These are phyloP conservation scores for Fusarium avenaceum DNA, from an alignment of 2,329 filamentous ascomycete species.

Conservation along the genomic window DNA sequence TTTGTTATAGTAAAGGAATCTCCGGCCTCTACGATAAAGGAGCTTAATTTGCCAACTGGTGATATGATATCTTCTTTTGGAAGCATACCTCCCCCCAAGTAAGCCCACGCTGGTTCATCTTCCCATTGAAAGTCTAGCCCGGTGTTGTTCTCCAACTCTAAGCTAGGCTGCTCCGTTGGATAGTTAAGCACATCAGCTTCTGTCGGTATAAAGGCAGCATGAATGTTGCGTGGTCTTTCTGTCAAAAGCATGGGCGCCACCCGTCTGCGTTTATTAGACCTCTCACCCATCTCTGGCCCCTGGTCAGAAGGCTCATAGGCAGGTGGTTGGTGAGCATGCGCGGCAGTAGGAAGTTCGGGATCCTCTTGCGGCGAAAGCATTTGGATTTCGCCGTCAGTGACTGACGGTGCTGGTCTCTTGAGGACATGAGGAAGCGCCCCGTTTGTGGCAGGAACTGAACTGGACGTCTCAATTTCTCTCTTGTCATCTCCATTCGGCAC, in stretches of 20 bases:
- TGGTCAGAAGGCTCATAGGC: not conserved
- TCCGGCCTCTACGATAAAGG: constrained; percentile 39
- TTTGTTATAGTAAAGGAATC: constrained; percentile 49
- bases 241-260: constrained; percentile 45
- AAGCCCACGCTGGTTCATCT: constrained; percentile 46
- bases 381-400: not conserved
- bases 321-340: not conserved
- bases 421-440: not conserved
- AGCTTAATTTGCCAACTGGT: constrained; percentile 40
- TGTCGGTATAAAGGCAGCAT: constrained; percentile 43
- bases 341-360: not conserved
- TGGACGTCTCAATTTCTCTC: not conserved
- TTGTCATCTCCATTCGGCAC: constrained; percentile 4
- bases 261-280: constrained; percentile 48
- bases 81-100: constrained; percentile 55
- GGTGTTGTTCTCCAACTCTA: not conserved
- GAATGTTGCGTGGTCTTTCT: constrained; percentile 35
- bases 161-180: not conserved
- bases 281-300: constrained; percentile 18
- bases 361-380: not conserved
- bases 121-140: constrained; percentile 43
- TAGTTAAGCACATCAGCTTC: constrained; percentile 43
- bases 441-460: not conserved
- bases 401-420: not conserved
- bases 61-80: constrained; percentile 43